Base-by-base conservation (phyloP, 202 grass and related monocot genomes). In the Cymbopogon flexuosus region DNA sequence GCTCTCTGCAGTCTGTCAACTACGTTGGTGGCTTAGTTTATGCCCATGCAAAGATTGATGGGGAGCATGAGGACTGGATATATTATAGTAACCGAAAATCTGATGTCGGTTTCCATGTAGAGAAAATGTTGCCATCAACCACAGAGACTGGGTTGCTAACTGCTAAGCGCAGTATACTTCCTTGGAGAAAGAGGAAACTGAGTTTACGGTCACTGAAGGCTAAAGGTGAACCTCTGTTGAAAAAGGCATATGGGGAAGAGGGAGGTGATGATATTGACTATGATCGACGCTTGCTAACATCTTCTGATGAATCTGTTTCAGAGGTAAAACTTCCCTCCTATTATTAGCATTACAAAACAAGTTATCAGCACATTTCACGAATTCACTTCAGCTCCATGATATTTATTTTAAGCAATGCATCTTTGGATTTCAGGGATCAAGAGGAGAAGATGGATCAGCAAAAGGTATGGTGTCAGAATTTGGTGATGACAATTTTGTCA, bases 241-340 rank as follows among this genome's bases (percentile, higher is more conserved):
- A 99, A 80, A 99, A 99, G 85, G 74, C 87, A 66, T 65, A 95
- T 73, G 90, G 78, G 30, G 94, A 99, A 84, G 96, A 95, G 80
- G 96, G 96, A 31, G 96, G 96, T 56, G 96, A 99, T 65, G 96
- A 96, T 85, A 99, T 99, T 76, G 92, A 99, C 62, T 93, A 89
- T 77, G 96, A 93, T 62, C 84, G 96, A 10, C 81, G 95, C 40
- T 68, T 90, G 33, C 65, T 99, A 80, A 93, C 86, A 54, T 89
- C 92, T 69, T 91, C 85, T 5, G 90, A 90, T 70, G 92, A 86
- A 67, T 91, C 87, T 78, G 49, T 85, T 66, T 87, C 82, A 37
- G 83, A 77, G 73, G 96, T 99, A 90, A 79, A 43, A 47, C 65
- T 85, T 86, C 2, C 60, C 34, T 81, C 21, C 21, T 72, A 61